Evolutionary conservation across 164 flowering plant genomes (phyloP).

Genomic region (Macadamia integrifolia): DNA sequence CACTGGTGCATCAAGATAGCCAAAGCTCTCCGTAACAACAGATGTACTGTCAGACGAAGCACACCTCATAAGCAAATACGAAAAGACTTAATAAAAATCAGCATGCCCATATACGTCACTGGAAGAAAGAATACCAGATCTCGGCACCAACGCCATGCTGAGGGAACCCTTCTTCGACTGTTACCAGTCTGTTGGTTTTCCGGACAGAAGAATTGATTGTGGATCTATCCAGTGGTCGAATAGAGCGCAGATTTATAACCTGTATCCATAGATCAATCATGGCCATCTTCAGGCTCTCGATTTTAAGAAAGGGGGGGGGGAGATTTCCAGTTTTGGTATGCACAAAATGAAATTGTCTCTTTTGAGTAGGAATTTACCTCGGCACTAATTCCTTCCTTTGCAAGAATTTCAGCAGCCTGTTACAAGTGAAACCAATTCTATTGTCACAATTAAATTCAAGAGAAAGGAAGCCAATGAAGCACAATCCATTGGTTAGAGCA

Average conservation of each 20-base stretch:
- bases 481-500: too few relatives aligned
- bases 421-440: too few relatives aligned
- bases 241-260: conserved; percentile 93
- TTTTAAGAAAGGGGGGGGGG: neutral
- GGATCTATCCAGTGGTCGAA: conserved; percentile 87
- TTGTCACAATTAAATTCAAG: too few relatives aligned
- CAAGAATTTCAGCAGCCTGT: conserved; percentile 93
- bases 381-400: conserved; percentile 87
- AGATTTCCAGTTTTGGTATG: neutral
- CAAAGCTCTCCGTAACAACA: conserved; percentile 87
- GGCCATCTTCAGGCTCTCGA: neutral
- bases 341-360: neutral
- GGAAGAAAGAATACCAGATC: conserved; percentile 54
- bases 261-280: conserved; percentile 20
- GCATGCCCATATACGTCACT: neutral
- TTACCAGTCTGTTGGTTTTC: conserved; percentile 87
- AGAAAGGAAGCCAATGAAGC: too few relatives aligned
- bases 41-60: conserved; percentile 48
- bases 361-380: conserved; percentile 49
- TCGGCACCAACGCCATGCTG: conserved; percentile 99
- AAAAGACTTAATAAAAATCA: neutral
- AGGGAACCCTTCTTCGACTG: conserved; percentile 96
- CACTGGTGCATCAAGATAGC: conserved; percentile 89
- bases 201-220: conserved; percentile 87
- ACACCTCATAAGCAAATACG: neutral